Evolutionary conservation across 768 basidiomycete species (phyloP), one percentile per base, ranked within the genome.

Genomic region (Tephrocybe rancida): DNA sequence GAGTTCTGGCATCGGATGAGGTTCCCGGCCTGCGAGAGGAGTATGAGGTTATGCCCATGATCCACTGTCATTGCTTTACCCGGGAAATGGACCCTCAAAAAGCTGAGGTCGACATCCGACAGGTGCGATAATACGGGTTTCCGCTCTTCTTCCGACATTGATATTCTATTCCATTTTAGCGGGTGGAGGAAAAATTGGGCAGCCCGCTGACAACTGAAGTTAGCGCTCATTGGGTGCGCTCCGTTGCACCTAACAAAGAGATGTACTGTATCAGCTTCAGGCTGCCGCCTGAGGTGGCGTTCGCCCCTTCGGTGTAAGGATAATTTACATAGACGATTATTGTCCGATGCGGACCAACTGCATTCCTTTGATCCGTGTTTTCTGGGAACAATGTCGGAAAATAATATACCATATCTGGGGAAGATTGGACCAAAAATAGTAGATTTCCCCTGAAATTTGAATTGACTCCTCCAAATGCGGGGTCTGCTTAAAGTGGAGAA

Each of bases 31-130:
- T 78, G 50, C 70, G 73, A 60, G 73, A 74, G 60, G 74, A 83
- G 47, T 81, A 82, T 67, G 73, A 74, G 4, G 71, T 78, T 57
- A 86, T 96, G 87, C 96, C 97, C 1, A 84, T 92, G 80, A 79
- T 99, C 14, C 97, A 99, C 66, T 95, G 92, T 59, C 88, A 99
- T 68, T 98, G 95, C 73, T 99, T 99, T 71, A 94, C 95, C 25
- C 84, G 92, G 49, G 92, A 95, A 68, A 60, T 86, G 19, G 92
- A 92, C 35, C 70, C 67, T 32, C 80, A 80, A 18, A 76, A 73
- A 46, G 94, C 93, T 3, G 79, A 87, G 66, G 69, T 59, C 48
- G 95, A 99, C 69, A 94, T 98, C 64, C 79, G 77, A 54, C 69
- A 86, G 82, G 96, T 95, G 64, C 56, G 88, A 70, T 34, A 21